phyloP scores from a whole-genome alignment of 108 stramenopile genomes.

The Aureococcus anophagefferens region DNA sequence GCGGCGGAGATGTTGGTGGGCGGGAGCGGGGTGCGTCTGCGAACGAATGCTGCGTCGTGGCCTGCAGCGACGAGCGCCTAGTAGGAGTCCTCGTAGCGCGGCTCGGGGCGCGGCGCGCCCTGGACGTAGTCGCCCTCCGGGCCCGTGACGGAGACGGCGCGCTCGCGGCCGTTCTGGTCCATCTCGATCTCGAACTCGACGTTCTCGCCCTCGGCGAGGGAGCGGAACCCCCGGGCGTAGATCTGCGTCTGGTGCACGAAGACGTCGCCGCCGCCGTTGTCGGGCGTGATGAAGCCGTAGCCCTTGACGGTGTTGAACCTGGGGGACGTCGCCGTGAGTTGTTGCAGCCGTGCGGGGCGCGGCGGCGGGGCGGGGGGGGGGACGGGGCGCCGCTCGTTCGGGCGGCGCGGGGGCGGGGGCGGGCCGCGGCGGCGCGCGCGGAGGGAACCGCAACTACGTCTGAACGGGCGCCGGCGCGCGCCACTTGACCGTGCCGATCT shows the following conservation, averaged over 20 bases:
- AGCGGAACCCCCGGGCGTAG: constrained; percentile 42
- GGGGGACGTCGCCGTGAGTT: no score
- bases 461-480: no score
- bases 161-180: constrained; percentile 40
- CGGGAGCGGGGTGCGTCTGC: no score
- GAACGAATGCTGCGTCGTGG: no score
- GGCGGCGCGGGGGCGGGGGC: no score
- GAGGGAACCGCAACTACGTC: no score
- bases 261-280: constrained; percentile 37
- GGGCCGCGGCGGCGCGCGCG: no score
- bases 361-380: no score
- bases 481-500: constrained; percentile 39
- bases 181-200: constrained; percentile 43
- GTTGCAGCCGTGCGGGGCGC: no score
- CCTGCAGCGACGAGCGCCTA: no score
- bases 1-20: no score
- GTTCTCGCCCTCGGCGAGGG: constrained; percentile 49
- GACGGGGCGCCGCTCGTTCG: no score
- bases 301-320: constrained; percentile 48
- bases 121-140: constrained; percentile 71
- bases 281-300: constrained; percentile 52
- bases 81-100: constrained; percentile 6
- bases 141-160: constrained; percentile 74
- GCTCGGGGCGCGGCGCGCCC: constrained; percentile 39
- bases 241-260: constrained; percentile 56